Evolutionary conservation across 495 filamentous ascomycete species (phyloP), one percentile per base, ranked within the genome.

Genomic region (Penicillium daleae): DNA sequence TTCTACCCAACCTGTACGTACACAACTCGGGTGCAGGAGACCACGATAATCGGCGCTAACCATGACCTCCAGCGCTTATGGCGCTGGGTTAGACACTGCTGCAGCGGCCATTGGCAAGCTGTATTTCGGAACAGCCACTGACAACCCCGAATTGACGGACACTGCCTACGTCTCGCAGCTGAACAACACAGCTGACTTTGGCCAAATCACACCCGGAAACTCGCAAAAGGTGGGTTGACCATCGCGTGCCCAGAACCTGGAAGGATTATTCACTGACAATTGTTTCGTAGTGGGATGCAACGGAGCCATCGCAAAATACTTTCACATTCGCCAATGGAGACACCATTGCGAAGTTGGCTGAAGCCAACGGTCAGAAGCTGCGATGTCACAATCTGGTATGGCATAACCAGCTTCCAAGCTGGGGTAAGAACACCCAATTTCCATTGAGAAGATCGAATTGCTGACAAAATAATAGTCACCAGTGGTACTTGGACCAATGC

Each of bases 331-430:
- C 66, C 19, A 66, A 67, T 0, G 85, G 83, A 17, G 83, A 87
- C 59, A 75, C 74, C 57, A 74, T 87, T 64, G 74, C 81, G 21
- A 66, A 78, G 54, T 67, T 83, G 32, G 85, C 87, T 4, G 71
- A 77, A 63, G 62, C 55, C n/a, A 85, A 87, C 59, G 78, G 78
- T 42, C 82, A 89, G 72, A 67, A 77, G 21, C 64, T 89, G 42
- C 70, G 85, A 32, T 88, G 85, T 59, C 85, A 89, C 67, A 86
- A 81, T 9, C 72, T 88, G n/a, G 81, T 87, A 5, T 90, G 85
- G 86, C 73, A 89, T 69, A 78, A 72, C 40, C 86, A 90, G 63
- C 71, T 89, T 7, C 85, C 87, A 12, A 76, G 53, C 51, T 89
- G 84, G 84, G 78, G 82, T 80, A 74, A 17, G 74, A 53, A 31